A percentile compares a stretch with the other conserved stretches of the same genome.
Conservation (phyloP, 129 eudicot genomes). For the Lactuca saligna region DNA sequence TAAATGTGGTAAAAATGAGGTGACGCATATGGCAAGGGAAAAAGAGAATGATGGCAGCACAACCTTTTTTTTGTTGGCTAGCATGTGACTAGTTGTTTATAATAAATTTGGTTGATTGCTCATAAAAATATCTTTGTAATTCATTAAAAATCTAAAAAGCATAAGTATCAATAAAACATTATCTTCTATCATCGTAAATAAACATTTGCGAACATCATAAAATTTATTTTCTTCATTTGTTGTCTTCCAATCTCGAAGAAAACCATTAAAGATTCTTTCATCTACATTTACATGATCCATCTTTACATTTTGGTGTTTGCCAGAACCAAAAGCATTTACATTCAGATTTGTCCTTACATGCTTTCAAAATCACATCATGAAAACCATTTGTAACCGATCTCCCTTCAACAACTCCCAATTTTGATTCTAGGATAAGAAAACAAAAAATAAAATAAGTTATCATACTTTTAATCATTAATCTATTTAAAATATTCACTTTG, state of each 20-base stretch:
- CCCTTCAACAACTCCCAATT: constrained; percentile 12
- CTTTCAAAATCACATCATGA: neutral
- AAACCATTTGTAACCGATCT: neutral
- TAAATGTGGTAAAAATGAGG: too few relatives aligned
- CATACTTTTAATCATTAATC: too few relatives aligned
- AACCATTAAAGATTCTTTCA: neutral
- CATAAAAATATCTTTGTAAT: too few relatives aligned
- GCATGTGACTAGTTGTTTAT: too few relatives aligned
- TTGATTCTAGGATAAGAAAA: neutral
- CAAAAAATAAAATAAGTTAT: neutral
- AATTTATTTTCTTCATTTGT: neutral
- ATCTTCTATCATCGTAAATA: neutral
- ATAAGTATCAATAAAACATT: too few relatives aligned
- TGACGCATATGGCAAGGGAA: too few relatives aligned
- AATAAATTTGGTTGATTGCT: too few relatives aligned
- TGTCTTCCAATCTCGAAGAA: neutral
- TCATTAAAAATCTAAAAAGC: too few relatives aligned
- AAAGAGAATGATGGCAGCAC: too few relatives aligned
- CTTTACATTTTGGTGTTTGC: constrained; percentile 20
- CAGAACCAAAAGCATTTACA: constrained; percentile 25
- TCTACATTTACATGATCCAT: constrained; percentile 16
- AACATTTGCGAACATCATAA: neutral
- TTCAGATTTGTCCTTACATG: constrained; percentile 1
- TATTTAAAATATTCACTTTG: neutral
- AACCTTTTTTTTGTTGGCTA: too few relatives aligned